Evolutionary conservation across 495 filamentous ascomycete genomes (phyloP).

Genomic region (Neurospora sp.): DNA sequence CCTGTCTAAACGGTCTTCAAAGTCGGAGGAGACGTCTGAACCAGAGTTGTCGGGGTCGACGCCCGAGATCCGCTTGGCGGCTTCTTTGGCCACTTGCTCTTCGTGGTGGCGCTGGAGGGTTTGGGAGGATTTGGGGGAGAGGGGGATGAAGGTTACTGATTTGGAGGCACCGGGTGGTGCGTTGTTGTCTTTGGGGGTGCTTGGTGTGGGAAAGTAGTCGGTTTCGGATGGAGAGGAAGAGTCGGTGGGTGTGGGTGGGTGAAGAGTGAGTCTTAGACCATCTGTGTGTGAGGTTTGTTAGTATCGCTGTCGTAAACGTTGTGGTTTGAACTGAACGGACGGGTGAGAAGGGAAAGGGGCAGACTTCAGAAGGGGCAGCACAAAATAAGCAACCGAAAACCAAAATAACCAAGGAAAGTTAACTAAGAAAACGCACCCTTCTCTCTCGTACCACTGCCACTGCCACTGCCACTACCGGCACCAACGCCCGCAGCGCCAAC

Average conservation of each 20-base stretch:
- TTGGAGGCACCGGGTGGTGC: slow-evolving; percentile 10
- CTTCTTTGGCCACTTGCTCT: slow-evolving; percentile 8
- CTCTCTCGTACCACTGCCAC: background rate
- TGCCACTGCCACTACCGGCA: background rate
- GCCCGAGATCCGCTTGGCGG: slow-evolving; percentile 8
- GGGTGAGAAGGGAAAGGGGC: background rate
- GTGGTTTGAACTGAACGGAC: background rate
- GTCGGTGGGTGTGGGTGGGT: background rate
- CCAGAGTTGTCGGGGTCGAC: background rate
- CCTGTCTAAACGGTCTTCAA: background rate
- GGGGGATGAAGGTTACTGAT: slow-evolving; percentile 33
- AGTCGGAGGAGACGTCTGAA: background rate
- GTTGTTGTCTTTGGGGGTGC: slow-evolving; percentile 3
- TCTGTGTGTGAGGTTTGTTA: slow-evolving; percentile 14
- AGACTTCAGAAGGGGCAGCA: background rate
- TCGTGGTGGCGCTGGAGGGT: slow-evolving; percentile 29
- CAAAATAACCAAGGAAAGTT: background rate
- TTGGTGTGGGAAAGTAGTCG: background rate
- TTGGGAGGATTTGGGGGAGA: slow-evolving; percentile 31
- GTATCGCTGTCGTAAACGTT: background rate
- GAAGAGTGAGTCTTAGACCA: slow-evolving; percentile 24
- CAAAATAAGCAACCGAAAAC: too few relatives aligned
- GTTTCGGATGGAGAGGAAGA: background rate
- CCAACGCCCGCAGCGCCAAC: background rate
- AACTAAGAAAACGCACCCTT: background rate